phyloP scores from a whole-genome alignment of 495 filamentous ascomycete species.

The Neurospora sp. region DNA sequence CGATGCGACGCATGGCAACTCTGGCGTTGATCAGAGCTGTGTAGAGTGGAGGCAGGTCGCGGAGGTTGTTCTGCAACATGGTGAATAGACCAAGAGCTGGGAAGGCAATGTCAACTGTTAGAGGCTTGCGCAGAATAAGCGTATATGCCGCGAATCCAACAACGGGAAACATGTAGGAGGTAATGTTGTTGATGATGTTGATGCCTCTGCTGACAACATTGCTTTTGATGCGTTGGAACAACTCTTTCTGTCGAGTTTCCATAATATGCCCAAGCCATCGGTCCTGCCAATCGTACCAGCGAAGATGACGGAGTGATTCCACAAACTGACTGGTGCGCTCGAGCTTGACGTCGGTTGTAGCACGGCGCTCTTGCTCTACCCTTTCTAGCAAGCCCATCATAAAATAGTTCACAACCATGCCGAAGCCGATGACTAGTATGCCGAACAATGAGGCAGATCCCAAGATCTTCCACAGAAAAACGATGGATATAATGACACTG shows the following conservation, averaged over 20 bases:
- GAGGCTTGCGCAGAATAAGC: constrained; percentile 46
- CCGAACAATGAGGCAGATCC: constrained; percentile 72
- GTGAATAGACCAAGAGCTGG: constrained; percentile 69
- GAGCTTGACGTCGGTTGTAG: constrained; percentile 59
- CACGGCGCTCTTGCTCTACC: constrained; percentile 54
- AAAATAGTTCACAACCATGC: constrained; percentile 53
- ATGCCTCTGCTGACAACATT: constrained; percentile 51
- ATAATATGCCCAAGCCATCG: constrained; percentile 67
- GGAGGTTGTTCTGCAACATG: constrained; percentile 58
- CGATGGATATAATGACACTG: constrained; percentile 54
- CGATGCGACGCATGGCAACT: constrained; percentile 67
- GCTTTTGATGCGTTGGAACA: constrained; percentile 55
- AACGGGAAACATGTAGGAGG: constrained; percentile 63
- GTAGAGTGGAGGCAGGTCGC: constrained; percentile 60
- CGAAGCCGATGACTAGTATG: constrained; percentile 50
- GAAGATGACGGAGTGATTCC: constrained; percentile 71
- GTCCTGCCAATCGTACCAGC: constrained; percentile 82
- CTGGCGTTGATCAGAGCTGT: constrained; percentile 63
- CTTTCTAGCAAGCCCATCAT: constrained; percentile 50
- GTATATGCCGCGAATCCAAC: constrained; percentile 73
- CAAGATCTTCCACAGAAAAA: constrained; percentile 63
- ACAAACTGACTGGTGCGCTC: constrained; percentile 72
- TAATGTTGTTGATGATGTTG: constrained; percentile 49
- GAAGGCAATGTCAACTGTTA: constrained; percentile 71
- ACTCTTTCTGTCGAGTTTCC: constrained; percentile 55